phyloP scores from a whole-genome alignment of 176 grass and related monocot species.

The Metroxylon sagu region DNA sequence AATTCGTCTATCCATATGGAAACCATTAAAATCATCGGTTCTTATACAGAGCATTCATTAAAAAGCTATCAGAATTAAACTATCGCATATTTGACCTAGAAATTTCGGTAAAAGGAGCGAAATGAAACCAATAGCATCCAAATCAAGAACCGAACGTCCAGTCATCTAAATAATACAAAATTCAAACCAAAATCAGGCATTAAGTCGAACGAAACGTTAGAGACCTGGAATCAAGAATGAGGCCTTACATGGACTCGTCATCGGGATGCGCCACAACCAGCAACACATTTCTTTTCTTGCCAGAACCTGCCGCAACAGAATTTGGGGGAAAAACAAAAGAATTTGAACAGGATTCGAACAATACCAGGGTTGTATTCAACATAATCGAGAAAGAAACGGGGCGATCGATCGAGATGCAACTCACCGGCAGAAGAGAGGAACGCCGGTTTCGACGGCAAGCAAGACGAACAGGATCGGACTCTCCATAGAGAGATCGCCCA shows the following conservation, averaged over 20 bases:
- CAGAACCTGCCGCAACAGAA: not conserved
- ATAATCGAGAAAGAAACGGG: not conserved
- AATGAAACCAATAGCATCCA: no score
- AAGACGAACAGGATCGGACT: constrained; percentile 14
- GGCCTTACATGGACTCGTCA: constrained; percentile 74
- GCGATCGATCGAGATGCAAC: not conserved
- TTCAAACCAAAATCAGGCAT: no score
- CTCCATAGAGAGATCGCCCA: constrained; percentile 41
- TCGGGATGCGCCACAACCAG: constrained; percentile 85
- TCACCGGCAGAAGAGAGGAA: constrained; percentile 4
- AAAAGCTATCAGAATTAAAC: no score
- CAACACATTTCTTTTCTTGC: constrained; percentile 57
- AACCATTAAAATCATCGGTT: no score
- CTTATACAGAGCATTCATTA: no score
- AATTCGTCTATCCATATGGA: no score
- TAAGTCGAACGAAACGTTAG: no score
- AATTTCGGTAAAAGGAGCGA: no score
- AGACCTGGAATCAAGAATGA: not conserved
- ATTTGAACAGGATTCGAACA: not conserved
- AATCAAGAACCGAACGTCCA: no score
- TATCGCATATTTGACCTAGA: no score
- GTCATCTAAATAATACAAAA: no score
- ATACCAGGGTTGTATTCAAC: not conserved
- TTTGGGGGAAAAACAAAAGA: not conserved
- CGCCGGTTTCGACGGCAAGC: not conserved